These are phyloP conservation scores for Phytophthora pistaciae DNA, from an alignment of 352 stramenopile species.

Conservation along the genomic window DNA sequence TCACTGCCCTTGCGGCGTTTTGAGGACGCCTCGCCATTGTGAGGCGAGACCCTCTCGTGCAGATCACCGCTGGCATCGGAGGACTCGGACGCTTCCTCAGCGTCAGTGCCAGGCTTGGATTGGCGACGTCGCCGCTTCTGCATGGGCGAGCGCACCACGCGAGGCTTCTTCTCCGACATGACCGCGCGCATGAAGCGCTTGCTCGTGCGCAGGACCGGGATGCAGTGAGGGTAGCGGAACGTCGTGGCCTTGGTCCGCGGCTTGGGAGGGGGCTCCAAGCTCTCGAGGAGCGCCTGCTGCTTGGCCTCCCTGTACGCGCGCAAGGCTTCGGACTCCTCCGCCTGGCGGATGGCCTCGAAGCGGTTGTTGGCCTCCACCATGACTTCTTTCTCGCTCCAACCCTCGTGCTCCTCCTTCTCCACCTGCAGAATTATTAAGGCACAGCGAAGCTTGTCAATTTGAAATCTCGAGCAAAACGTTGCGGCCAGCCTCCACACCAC, in stretches of 20 bases:
- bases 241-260: constrained; percentile 27
- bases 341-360: constrained; percentile 28
- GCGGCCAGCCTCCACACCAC: background rate
- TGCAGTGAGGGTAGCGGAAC: constrained; percentile 40
- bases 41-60: constrained; percentile 2
- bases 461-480: background rate
- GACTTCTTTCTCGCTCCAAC: constrained; percentile 27
- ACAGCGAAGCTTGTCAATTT: background rate
- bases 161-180: constrained; percentile 32
- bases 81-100: constrained; percentile 17
- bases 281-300: constrained; percentile 23
- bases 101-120: constrained; percentile 9
- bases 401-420: constrained; percentile 35
- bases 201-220: constrained; percentile 33
- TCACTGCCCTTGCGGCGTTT: constrained; percentile 27
- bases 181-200: constrained; percentile 42
- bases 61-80: constrained; percentile 23
- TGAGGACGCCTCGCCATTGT: constrained; percentile 1
- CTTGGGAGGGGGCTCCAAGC: constrained; percentile 19
- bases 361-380: constrained; percentile 28
- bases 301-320: constrained; percentile 29
- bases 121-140: constrained; percentile 26
- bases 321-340: constrained; percentile 24
- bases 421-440: constrained; percentile 6
- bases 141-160: constrained; percentile 5